Conservation (phyloP, 2,329 filamentous ascomycete species). For the Xylaria sp. region DNA sequence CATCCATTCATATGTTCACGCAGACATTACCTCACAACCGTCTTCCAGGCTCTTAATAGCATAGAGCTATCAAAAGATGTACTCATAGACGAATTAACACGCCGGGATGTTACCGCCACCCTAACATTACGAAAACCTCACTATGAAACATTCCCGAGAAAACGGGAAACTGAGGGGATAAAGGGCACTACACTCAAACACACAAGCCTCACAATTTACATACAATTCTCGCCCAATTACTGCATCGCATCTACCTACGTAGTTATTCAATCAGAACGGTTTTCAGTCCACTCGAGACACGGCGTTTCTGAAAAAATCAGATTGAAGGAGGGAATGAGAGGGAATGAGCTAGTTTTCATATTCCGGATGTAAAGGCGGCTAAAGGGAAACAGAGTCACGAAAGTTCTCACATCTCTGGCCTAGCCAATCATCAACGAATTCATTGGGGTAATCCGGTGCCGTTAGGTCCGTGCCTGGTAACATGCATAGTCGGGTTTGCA, state of each 20-base stretch:
- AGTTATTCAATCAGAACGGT: neutral
- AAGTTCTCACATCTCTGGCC: neutral
- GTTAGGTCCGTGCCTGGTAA: conserved; percentile 2
- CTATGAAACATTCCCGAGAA: too few relatives aligned
- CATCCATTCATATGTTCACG: neutral
- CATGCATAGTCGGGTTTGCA: neutral
- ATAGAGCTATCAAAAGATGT: neutral
- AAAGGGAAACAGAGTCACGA: conserved; percentile 13
- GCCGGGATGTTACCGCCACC: neutral
- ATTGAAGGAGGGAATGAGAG: conserved; percentile 7
- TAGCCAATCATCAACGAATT: conserved; percentile 7
- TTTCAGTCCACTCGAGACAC: neutral
- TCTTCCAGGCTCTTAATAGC: neutral
- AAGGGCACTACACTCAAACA: too few relatives aligned
- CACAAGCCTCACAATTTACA: neutral
- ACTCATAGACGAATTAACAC: neutral
- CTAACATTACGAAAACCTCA: neutral
- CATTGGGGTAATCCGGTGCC: neutral
- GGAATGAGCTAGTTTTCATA: conserved; percentile 27
- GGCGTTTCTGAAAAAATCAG: neutral
- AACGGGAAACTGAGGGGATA: too few relatives aligned
- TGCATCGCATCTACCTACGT: neutral
- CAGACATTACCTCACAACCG: neutral
- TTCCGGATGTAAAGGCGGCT: conserved; percentile 21
- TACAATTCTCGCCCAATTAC: too few relatives aligned